Conservation (phyloP, 1,139 yeast genomes). For the Kodamaea sp. region DNA sequence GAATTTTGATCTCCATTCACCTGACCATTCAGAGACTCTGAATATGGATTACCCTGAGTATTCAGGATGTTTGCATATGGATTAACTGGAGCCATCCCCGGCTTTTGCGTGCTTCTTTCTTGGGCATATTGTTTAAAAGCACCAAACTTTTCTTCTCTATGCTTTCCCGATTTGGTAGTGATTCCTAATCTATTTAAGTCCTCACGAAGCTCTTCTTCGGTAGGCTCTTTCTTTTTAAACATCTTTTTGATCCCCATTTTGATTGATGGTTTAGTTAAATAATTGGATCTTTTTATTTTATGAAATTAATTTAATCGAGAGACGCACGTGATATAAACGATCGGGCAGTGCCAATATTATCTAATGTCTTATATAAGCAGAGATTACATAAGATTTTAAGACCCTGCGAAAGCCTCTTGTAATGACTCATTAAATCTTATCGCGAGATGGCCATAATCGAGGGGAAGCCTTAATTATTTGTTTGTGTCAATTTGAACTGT, state of each 20-base stretch:
- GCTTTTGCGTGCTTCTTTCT: slow-evolving; percentile 37
- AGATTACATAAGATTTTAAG: too few relatives aligned
- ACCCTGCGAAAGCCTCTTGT: too few relatives aligned
- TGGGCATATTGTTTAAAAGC: slow-evolving; percentile 64
- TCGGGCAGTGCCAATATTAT: too few relatives aligned
- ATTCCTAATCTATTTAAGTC: slow-evolving; percentile 53
- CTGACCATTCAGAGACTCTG: slow-evolving; percentile 9
- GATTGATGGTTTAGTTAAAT: neutral
- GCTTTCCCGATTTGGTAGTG: slow-evolving; percentile 36
- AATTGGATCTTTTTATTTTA: too few relatives aligned
- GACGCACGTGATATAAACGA: too few relatives aligned
- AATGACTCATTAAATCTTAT: too few relatives aligned
- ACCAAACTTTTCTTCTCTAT: slow-evolving; percentile 54
- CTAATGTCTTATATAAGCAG: too few relatives aligned
- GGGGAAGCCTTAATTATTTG: too few relatives aligned
- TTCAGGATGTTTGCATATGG: slow-evolving; percentile 35
- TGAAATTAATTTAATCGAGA: too few relatives aligned
- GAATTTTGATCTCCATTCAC: neutral
- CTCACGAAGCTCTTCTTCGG: slow-evolving; percentile 53
- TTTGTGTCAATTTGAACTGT: too few relatives aligned
- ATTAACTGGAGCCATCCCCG: slow-evolving; percentile 47
- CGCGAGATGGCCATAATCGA: too few relatives aligned
- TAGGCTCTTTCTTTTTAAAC: slow-evolving; percentile 59
- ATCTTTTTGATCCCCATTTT: slow-evolving; percentile 48
- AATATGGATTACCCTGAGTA: slow-evolving; percentile 26